These are phyloP conservation scores for Fusarium papillatum DNA, from an alignment of 2,329 filamentous ascomycete species.

Conservation along the genomic window DNA sequence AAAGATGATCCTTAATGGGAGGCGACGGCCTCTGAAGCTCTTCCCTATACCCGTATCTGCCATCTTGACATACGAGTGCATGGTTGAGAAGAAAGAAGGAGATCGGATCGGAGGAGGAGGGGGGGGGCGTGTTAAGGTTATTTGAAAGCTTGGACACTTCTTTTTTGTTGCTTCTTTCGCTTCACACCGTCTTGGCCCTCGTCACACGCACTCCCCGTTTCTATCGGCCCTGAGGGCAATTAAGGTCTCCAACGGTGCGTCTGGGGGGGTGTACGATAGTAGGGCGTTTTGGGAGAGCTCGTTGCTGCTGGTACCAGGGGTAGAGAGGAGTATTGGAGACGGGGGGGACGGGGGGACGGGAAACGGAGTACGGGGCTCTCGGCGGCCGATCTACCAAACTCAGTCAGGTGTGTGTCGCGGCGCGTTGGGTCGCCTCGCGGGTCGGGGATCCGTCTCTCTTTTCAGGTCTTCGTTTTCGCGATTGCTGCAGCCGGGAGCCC, in stretches of 20 bases:
- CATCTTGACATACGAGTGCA: conserved; percentile 43
- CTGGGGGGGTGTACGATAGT: neutral
- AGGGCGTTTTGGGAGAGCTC: neutral
- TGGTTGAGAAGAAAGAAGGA: conserved; percentile 17
- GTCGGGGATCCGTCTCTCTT: neutral
- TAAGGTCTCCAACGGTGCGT: neutral
- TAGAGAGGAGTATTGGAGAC: neutral
- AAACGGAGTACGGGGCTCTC: neutral
- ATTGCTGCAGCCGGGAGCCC: conserved; percentile 2
- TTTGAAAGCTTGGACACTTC: conserved; percentile 4
- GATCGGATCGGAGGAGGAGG: conserved; percentile 15
- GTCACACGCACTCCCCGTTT: conserved; percentile 5
- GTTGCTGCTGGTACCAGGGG: neutral
- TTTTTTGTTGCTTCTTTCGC: neutral
- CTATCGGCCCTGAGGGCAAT: neutral
- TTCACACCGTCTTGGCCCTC: conserved; percentile 3
- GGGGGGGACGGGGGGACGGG: neutral
- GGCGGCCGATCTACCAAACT: neutral
- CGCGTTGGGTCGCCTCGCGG: neutral
- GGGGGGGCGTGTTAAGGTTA: conserved; percentile 6
- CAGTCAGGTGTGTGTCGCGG: neutral
- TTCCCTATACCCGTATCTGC: conserved; percentile 38
- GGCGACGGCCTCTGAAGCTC: conserved; percentile 35
- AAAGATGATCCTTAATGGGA: conserved; percentile 58
- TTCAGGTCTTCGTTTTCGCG: conserved; percentile 1